Percentiles rank a stretch among this genome's conserved stretches.
Conservation (phyloP, 768 basidiomycete species). For the Leccinum obscurum region DNA sequence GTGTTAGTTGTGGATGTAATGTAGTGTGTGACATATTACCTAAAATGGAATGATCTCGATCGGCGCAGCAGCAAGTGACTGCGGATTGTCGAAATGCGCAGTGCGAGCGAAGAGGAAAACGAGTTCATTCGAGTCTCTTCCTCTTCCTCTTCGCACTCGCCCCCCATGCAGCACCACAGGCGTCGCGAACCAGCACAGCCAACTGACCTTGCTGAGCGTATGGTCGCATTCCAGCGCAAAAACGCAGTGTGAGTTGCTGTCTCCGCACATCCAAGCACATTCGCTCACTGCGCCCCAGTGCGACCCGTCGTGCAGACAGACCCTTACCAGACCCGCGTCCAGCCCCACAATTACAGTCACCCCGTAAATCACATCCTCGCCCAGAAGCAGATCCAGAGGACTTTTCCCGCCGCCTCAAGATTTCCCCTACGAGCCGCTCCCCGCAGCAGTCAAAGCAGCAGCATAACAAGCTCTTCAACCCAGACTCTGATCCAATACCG, state of each 20-base stretch:
- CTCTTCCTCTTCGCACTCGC: neutral
- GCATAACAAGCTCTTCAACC: slow-evolving; percentile 64
- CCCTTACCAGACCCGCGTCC: slow-evolving; percentile 24
- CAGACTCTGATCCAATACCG: slow-evolving; percentile 66
- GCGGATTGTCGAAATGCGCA: slow-evolving; percentile 32
- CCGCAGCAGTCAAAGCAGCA: slow-evolving; percentile 36
- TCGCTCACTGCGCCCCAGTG: slow-evolving; percentile 33
- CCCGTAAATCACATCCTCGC: slow-evolving; percentile 38
- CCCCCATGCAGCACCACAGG: slow-evolving; percentile 35
- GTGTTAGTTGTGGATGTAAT: slow-evolving; percentile 18
- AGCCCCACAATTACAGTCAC: slow-evolving; percentile 32
- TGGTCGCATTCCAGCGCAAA: slow-evolving; percentile 67
- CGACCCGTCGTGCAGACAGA: slow-evolving; percentile 47
- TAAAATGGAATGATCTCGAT: slow-evolving; percentile 32
- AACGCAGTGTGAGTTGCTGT: slow-evolving; percentile 51
- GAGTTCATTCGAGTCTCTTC: neutral
- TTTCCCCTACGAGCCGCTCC: slow-evolving; percentile 52
- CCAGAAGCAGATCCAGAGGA: slow-evolving; percentile 66
- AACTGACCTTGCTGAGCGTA: slow-evolving; percentile 58
- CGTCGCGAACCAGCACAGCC: slow-evolving; percentile 43
- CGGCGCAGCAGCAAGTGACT: slow-evolving; percentile 34
- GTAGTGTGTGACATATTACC: slow-evolving; percentile 13
- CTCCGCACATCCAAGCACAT: neutral
- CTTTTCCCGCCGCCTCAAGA: slow-evolving; percentile 69
- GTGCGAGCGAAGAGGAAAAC: neutral